phyloP scores from a whole-genome alignment of 225 moss, liverwort and hornwort species.

The Antitrichia curtipendula region DNA sequence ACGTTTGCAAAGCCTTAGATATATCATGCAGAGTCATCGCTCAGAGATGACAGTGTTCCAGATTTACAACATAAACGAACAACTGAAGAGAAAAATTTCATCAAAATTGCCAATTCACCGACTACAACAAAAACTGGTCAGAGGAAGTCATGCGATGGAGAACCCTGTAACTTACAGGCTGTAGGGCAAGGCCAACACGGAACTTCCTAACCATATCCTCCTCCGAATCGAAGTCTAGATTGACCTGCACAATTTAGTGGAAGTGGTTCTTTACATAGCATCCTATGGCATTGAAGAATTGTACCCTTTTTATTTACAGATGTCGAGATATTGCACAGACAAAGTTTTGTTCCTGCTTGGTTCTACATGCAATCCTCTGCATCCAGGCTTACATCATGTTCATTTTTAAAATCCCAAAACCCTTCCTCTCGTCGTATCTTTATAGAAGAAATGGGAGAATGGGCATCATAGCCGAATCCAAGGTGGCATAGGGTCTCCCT shows the following conservation, averaged over 20 bases:
- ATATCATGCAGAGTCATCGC: not conserved
- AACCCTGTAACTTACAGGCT: slow-evolving; percentile 40
- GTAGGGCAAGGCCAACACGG: slow-evolving; percentile 67
- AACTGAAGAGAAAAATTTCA: not conserved
- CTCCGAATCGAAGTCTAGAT: slow-evolving; percentile 80
- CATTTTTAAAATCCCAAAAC: not conserved
- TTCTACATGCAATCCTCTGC: not conserved
- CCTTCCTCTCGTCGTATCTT: too few relatives aligned
- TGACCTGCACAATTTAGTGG: slow-evolving; percentile 34
- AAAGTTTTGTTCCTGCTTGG: not conserved
- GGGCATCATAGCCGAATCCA: not conserved
- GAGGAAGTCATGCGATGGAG: not conserved
- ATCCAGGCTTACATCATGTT: not conserved
- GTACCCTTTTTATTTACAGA: not conserved
- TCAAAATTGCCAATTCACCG: not conserved
- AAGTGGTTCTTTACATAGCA: not conserved
- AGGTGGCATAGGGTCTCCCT: not conserved
- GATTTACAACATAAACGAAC: not conserved
- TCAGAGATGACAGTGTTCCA: not conserved
- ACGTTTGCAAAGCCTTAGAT: not conserved
- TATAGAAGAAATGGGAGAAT: not conserved
- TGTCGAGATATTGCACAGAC: not conserved
- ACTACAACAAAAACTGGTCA: not conserved
- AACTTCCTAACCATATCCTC: slow-evolving; percentile 84
- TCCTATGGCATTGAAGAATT: not conserved